Evolutionary conservation across 495 filamentous ascomycete genomes (phyloP).

Genomic region (Penicillium angulare): DNA sequence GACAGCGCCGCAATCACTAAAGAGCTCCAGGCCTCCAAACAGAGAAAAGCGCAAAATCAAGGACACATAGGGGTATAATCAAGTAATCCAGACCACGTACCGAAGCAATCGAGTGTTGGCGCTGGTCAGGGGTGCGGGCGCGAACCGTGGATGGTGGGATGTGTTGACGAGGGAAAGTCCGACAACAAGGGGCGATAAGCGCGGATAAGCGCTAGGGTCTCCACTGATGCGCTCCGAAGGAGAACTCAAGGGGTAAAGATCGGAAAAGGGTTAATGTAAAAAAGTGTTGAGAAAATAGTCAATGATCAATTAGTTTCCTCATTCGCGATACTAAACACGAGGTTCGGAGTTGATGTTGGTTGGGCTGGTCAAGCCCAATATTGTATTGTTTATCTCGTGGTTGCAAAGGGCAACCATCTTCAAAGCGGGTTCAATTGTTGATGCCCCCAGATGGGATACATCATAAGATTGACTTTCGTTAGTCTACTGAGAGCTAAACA

Average conservation of each 20-base stretch:
- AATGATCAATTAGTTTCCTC: no score
- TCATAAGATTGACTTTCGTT: no score
- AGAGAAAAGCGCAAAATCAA: neutral
- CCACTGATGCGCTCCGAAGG: slow-evolving; percentile 14
- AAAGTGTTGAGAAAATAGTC: neutral
- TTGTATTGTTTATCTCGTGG: slow-evolving; percentile 21
- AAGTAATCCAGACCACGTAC: slow-evolving; percentile 8
- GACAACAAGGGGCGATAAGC: slow-evolving; percentile 36
- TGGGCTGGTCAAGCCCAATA: slow-evolving; percentile 21
- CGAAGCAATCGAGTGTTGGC: neutral
- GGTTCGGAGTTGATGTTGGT: slow-evolving; percentile 1
- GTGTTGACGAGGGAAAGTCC: slow-evolving; percentile 25
- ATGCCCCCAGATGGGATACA: no score
- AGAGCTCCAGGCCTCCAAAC: neutral
- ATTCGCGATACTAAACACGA: no score
- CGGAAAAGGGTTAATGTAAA: neutral
- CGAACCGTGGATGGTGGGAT: slow-evolving; percentile 23
- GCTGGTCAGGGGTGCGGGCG: slow-evolving; percentile 1
- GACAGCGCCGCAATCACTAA: no score
- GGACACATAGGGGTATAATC: neutral
- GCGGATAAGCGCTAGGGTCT: slow-evolving; percentile 31
- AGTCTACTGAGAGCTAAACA: no score
- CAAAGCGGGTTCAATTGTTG: neutral
- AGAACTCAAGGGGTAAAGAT: slow-evolving; percentile 3
- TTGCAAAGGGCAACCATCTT: slow-evolving; percentile 26